Conservation (phyloP, 1,139 yeast species). For the Saccharomyces hybrid region DNA sequence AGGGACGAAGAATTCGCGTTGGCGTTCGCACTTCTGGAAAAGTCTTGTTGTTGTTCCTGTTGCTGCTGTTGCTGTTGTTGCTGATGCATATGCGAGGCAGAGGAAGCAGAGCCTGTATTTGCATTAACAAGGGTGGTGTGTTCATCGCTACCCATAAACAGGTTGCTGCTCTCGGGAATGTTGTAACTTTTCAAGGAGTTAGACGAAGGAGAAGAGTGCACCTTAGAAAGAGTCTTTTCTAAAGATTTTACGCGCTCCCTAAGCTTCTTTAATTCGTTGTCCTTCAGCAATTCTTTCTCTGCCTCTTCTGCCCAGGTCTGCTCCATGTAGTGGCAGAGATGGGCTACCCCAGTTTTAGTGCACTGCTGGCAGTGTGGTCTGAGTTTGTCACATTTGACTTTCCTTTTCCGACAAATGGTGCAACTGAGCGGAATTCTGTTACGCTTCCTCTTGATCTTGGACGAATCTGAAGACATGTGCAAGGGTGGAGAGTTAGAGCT, state of each 20-base stretch:
- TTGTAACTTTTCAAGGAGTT: slow-evolving; percentile 5
- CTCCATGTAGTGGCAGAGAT: slow-evolving; percentile 60
- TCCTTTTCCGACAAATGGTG: slow-evolving; percentile 42
- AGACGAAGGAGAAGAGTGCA: slow-evolving; percentile 17
- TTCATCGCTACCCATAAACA: slow-evolving; percentile 7
- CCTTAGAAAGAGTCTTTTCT: slow-evolving; percentile 28
- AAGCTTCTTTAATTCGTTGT: slow-evolving; percentile 29
- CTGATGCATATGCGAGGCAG: background rate
- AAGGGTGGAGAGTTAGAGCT: background rate
- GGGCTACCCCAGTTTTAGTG: slow-evolving; percentile 64
- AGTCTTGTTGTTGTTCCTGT: background rate
- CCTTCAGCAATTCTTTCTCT: slow-evolving; percentile 46
- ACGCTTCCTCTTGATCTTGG: slow-evolving; percentile 33
- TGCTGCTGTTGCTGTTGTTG: background rate
- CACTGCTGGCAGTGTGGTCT: slow-evolving; percentile 68
- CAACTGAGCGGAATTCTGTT: slow-evolving; percentile 45
- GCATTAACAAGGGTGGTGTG: background rate
- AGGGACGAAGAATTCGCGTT: background rate
- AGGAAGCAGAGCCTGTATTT: background rate
- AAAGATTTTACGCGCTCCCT: slow-evolving; percentile 29
- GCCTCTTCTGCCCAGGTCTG: slow-evolving; percentile 47
- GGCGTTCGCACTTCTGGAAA: background rate
- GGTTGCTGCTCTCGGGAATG: slow-evolving; percentile 14
- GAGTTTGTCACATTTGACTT: slow-evolving; percentile 49
- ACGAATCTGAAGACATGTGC: background rate